These are phyloP conservation scores for Serpula lacrymans DNA, from an alignment of 768 basidiomycete species.

Conservation along the genomic window DNA sequence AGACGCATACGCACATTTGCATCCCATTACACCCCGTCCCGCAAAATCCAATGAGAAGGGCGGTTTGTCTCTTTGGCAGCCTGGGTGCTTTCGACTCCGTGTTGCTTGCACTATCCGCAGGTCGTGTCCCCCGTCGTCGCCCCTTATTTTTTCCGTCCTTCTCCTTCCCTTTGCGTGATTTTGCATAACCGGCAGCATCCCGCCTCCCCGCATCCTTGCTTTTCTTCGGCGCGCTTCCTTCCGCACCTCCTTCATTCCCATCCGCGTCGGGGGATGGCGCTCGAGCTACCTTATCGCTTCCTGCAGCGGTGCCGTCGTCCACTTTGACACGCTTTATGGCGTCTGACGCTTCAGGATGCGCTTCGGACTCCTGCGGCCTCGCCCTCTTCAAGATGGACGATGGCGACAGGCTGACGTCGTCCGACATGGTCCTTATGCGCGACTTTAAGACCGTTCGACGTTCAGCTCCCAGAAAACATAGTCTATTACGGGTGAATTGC, in stretches of 20 bases:
- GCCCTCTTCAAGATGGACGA: background rate
- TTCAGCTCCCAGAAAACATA: background rate
- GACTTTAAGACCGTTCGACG: background rate
- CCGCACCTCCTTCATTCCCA: background rate
- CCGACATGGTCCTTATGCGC: background rate
- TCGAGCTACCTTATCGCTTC: too few relatives aligned
- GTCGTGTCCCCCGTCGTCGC: constrained; percentile 41
- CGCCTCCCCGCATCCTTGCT: constrained; percentile 11
- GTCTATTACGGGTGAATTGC: background rate
- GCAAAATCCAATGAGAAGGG: constrained; percentile 85
- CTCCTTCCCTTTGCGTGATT: constrained; percentile 33
- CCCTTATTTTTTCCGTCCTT: constrained; percentile 35
- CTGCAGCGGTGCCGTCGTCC: too few relatives aligned
- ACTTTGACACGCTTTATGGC: constrained; percentile 12
- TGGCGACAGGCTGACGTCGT: background rate
- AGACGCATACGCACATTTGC: constrained; percentile 75
- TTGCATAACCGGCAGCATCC: constrained; percentile 29
- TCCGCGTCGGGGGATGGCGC: too few relatives aligned
- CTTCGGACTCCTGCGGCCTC: too few relatives aligned
- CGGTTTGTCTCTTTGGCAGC: constrained; percentile 81
- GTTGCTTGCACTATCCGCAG: constrained; percentile 30
- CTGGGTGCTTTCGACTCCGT: constrained; percentile 45
- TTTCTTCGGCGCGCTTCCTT: background rate
- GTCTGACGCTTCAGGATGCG: constrained; percentile 2
- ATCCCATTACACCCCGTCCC: constrained; percentile 92